A percentile compares a stretch with the other conserved stretches of the same genome.
Evolutionary conservation across 257 asterid species (phyloP).

Genomic region (Vinca minor): DNA sequence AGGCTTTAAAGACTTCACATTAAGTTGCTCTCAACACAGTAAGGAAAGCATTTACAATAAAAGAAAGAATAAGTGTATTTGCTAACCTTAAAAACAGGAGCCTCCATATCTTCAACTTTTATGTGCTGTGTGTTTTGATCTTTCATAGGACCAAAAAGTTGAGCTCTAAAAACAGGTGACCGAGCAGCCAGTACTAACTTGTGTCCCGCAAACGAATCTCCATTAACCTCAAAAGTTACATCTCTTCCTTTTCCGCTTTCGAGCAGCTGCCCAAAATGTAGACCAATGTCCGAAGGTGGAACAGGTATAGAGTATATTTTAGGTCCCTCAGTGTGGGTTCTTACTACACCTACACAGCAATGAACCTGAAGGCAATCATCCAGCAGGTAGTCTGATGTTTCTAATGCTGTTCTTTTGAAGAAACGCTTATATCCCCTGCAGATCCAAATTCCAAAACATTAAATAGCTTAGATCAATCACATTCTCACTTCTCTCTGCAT

Average conservation of each 20-base stretch:
- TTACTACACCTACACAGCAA: slow-evolving; percentile 89
- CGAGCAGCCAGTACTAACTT: slow-evolving; percentile 93
- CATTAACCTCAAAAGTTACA: slow-evolving; percentile 62
- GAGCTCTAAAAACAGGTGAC: slow-evolving; percentile 92
- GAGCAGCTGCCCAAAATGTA: slow-evolving; percentile 72
- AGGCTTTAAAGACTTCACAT: not conserved
- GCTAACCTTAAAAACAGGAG: slow-evolving; percentile 80
- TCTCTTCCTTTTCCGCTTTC: slow-evolving; percentile 73
- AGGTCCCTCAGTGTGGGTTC: slow-evolving; percentile 76
- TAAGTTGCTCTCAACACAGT: not conserved
- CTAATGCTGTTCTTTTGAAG: slow-evolving; percentile 63
- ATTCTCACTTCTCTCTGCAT: not conserved
- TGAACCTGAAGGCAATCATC: slow-evolving; percentile 87
- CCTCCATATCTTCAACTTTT: slow-evolving; percentile 69
- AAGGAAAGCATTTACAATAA: not conserved
- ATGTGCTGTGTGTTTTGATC: slow-evolving; percentile 61
- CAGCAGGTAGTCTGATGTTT: slow-evolving; percentile 72
- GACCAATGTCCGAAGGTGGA: slow-evolving; percentile 82
- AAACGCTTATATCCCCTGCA: slow-evolving; percentile 94
- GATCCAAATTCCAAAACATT: slow-evolving; percentile 11
- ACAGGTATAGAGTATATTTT: slow-evolving; percentile 61
- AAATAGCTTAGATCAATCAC: not conserved
- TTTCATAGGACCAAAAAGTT: slow-evolving; percentile 92
- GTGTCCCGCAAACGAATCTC: slow-evolving; percentile 69
- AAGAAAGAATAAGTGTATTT: not conserved